Conservation (phyloP, 306 rosid genomes). For the Cucumis hystrix region DNA sequence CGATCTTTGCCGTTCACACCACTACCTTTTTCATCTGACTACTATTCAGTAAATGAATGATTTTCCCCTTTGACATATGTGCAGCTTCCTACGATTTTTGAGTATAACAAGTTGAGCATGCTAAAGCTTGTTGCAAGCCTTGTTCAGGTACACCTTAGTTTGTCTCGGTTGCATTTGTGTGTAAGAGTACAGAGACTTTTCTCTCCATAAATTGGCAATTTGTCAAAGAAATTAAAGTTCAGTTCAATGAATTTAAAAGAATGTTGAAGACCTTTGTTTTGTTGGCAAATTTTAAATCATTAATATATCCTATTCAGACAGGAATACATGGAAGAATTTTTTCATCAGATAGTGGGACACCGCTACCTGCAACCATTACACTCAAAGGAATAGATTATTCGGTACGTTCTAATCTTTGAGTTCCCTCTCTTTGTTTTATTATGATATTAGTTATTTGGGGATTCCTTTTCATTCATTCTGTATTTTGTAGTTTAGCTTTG, state of each 20-base stretch:
- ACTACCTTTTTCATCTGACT: background rate
- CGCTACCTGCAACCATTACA: constrained; percentile 49
- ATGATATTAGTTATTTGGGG: background rate
- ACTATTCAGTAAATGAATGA: too few relatives aligned
- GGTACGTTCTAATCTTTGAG: constrained; percentile 16
- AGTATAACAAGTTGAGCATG: constrained; percentile 86
- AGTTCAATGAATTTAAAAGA: background rate
- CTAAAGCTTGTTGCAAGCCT: constrained; percentile 77
- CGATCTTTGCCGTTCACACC: background rate
- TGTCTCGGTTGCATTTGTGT: constrained; percentile 6
- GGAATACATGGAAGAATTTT: constrained; percentile 85
- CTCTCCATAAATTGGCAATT: background rate
- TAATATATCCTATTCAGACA: constrained; percentile 24
- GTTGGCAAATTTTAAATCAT: background rate
- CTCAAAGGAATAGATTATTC: constrained; percentile 61
- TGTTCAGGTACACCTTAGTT: constrained; percentile 44
- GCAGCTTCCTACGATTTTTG: constrained; percentile 81
- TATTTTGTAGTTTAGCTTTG: background rate
- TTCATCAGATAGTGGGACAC: constrained; percentile 69
- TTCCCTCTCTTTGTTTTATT: background rate
- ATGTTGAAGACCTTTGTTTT: background rate
- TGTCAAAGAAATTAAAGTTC: background rate
- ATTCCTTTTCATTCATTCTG: background rate
- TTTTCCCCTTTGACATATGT: constrained; percentile 8
- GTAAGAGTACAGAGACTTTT: constrained; percentile 8